A percentile compares a stretch with the other conserved stretches of the same genome.
phyloP scores from a whole-genome alignment of 2,329 filamentous ascomycete genomes.

The Bretziella fagacearum region DNA sequence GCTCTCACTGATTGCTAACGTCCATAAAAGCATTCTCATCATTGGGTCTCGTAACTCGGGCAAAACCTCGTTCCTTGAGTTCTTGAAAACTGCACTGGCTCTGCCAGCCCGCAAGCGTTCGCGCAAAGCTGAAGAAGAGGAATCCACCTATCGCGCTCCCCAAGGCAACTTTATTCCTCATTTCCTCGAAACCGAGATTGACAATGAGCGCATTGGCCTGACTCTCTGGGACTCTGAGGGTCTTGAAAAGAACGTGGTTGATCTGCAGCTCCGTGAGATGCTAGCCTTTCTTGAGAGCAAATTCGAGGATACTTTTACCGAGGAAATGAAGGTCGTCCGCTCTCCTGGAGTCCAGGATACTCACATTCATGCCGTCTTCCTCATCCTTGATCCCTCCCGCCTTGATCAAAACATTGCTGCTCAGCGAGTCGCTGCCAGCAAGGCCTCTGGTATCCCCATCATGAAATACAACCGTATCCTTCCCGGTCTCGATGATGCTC shows the following conservation, averaged over 20 bases:
- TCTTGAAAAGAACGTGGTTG: conserved; percentile 84
- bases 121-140: conserved; percentile 40
- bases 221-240: conserved; percentile 96
- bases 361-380: conserved; percentile 90
- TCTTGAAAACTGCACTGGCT: conserved; percentile 72
- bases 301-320: conserved; percentile 91
- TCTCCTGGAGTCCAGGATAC: conserved; percentile 88
- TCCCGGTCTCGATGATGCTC: conserved; percentile 65
- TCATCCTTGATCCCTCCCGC: conserved; percentile 73
- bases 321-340: conserved; percentile 94
- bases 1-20: neutral
- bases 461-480: conserved; percentile 26
- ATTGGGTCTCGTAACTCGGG: conserved; percentile 75
- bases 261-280: conserved; percentile 85
- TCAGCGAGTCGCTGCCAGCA: conserved; percentile 38
- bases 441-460: conserved; percentile 17
- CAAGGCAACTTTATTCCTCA: conserved; percentile 66
- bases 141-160: conserved; percentile 33
- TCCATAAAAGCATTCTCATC: conserved; percentile 55
- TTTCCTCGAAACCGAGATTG: conserved; percentile 88
- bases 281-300: conserved; percentile 88
- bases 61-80: conserved; percentile 94
- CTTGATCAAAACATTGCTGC: conserved; percentile 68
- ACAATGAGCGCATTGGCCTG: conserved; percentile 75
- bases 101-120: conserved; percentile 63